phyloP scores from a whole-genome alignment of 345 rosid genomes.

The Cardamine chenopodiifolia region DNA sequence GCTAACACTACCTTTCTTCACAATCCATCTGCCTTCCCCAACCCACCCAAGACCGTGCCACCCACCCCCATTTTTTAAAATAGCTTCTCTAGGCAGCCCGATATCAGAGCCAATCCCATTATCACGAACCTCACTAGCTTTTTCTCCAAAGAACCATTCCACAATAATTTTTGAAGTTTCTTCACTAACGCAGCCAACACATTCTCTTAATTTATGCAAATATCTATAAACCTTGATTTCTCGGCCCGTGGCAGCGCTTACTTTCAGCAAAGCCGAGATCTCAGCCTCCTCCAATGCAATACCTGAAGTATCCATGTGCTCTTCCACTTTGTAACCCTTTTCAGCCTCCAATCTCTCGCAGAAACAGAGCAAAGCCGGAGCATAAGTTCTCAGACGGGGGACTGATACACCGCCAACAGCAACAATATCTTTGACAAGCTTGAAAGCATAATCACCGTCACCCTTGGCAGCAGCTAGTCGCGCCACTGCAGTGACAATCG shows the following conservation, averaged over 20 bases:
- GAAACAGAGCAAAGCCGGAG: constrained; percentile 73
- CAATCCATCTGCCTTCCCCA: constrained; percentile 74
- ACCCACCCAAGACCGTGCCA: constrained; percentile 97
- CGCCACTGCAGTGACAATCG: constrained; percentile 65
- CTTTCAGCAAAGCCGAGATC: constrained; percentile 65
- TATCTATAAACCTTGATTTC: constrained; percentile 66
- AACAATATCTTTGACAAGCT: constrained; percentile 58
- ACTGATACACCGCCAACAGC: constrained; percentile 39
- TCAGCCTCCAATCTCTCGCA: constrained; percentile 68
- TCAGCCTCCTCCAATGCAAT: constrained; percentile 66
- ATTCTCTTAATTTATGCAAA: constrained; percentile 71
- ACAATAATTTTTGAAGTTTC: constrained; percentile 58
- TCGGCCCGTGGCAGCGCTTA: constrained; percentile 61
- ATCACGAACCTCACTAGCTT: constrained; percentile 41
- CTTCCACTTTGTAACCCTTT: constrained; percentile 79
- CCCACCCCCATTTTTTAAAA: constrained; percentile 78
- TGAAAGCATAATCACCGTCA: constrained; percentile 74
- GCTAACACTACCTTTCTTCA: constrained; percentile 58
- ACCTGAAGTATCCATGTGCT: constrained; percentile 59
- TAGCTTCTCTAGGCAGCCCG: constrained; percentile 47
- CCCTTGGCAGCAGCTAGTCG: constrained; percentile 75
- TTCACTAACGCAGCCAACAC: constrained; percentile 59
- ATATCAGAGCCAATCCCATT: constrained; percentile 37
- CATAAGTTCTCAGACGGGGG: constrained; percentile 77
- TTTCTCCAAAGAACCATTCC: constrained; percentile 60